Conservation (phyloP, 129 eudicot genomes). For the Saussurea involucrata region DNA sequence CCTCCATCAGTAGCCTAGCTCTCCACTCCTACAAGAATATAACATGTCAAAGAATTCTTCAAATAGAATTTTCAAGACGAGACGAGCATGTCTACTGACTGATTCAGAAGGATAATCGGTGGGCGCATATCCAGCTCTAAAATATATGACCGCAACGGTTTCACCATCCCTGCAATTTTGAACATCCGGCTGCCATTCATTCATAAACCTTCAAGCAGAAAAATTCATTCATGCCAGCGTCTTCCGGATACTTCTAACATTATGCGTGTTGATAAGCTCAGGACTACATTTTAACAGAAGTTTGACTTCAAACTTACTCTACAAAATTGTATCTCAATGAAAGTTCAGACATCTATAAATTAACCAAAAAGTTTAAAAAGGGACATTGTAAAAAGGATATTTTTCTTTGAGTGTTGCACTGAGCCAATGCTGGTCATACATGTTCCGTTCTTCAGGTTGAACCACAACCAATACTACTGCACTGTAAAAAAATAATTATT, state of each 20-base stretch:
- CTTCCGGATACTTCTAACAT: conserved; percentile 65
- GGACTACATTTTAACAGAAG: conserved; percentile 36
- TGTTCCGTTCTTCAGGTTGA: conserved; percentile 91
- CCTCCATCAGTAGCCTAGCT: conserved; percentile 85
- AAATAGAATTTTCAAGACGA: neutral
- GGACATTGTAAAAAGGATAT: conserved; percentile 58
- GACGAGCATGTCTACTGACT: conserved; percentile 42
- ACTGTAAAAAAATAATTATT: conserved; percentile 34
- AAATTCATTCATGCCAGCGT: conserved; percentile 39
- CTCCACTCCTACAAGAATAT: conserved; percentile 67
- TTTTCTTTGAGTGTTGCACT: conserved; percentile 52
- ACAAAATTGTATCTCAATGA: neutral
- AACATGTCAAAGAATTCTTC: neutral
- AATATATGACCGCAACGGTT: conserved; percentile 71
- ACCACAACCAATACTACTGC: conserved; percentile 88
- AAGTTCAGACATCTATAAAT: neutral
- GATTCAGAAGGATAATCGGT: conserved; percentile 89
- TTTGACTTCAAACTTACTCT: neutral
- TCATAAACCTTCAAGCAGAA: neutral
- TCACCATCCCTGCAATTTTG: conserved; percentile 62
- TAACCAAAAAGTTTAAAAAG: neutral
- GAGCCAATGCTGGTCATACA: conserved; percentile 99
- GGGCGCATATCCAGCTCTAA: conserved; percentile 96
- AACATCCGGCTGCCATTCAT: conserved; percentile 14
- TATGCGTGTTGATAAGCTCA: conserved; percentile 66